Conservation (phyloP, 75 land plant species). For the Cunninghamia lanceolata region DNA sequence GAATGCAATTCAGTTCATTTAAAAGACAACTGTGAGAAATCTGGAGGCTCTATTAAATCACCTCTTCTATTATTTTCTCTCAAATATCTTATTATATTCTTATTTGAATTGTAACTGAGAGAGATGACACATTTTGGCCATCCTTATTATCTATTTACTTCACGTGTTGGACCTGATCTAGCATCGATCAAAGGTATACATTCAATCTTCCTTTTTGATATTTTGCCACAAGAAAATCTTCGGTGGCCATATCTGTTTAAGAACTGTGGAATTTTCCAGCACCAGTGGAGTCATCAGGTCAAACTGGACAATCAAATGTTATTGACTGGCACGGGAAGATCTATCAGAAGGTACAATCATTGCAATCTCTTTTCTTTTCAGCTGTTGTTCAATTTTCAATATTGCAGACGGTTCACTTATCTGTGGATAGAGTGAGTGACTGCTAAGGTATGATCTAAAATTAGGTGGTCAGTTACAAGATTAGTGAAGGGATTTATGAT, state of each 20-base stretch:
- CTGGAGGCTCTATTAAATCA: too few relatives aligned
- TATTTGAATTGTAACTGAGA: background rate
- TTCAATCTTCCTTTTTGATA: background rate
- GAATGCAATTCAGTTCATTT: too few relatives aligned
- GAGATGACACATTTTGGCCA: background rate
- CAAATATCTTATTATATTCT: background rate
- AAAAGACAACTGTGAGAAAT: too few relatives aligned
- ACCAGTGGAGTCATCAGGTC: conserved; percentile 6
- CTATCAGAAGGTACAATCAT: background rate
- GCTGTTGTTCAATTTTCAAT: background rate
- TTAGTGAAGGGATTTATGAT: background rate
- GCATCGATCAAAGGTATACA: background rate
- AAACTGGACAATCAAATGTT: conserved; percentile 3
- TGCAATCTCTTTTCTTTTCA: background rate
- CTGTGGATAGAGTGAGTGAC: background rate
- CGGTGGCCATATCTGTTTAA: background rate
- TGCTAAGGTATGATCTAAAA: background rate
- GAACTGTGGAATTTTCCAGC: conserved; percentile 3
- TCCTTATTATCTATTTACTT: background rate
- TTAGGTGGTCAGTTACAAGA: background rate
- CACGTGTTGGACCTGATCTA: background rate
- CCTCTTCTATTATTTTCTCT: background rate
- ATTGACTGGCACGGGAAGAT: background rate
- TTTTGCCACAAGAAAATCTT: background rate
- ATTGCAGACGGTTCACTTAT: background rate